A percentile compares a stretch with the other conserved stretches of the same genome.
phyloP scores from a whole-genome alignment of 169 alveolate species.

The Neospora caninum region DNA sequence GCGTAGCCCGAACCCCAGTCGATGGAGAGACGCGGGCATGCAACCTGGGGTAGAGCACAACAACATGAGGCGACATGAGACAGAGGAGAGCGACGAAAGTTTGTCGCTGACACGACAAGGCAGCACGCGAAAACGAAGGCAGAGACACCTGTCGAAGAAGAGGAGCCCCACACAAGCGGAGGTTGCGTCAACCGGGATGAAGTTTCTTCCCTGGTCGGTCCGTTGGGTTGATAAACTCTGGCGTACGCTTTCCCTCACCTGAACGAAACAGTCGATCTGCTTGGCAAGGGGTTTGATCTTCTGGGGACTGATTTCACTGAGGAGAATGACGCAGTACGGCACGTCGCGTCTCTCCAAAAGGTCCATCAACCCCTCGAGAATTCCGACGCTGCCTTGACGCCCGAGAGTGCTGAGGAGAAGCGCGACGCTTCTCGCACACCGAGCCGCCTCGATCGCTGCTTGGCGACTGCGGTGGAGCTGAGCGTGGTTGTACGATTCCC shows the following conservation, averaged over 20 bases:
- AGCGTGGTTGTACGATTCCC: slow-evolving; percentile 69
- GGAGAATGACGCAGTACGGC: slow-evolving; percentile 59
- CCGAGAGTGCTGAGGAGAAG: slow-evolving; percentile 93
- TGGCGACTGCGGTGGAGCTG: slow-evolving; percentile 61
- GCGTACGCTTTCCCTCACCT: too few relatives aligned
- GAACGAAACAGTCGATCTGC: slow-evolving; percentile 50
- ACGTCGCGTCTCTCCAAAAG: slow-evolving; percentile 78
- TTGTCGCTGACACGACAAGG: not conserved
- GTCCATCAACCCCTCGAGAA: slow-evolving; percentile 82
- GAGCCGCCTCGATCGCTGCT: slow-evolving; percentile 74
- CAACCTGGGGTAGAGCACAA: slow-evolving; percentile 91
- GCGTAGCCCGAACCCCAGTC: slow-evolving; percentile 97
- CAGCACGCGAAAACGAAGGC: not conserved
- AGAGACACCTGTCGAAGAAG: not conserved
- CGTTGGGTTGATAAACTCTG: too few relatives aligned
- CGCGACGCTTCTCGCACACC: slow-evolving; percentile 78
- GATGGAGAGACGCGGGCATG: slow-evolving; percentile 98
- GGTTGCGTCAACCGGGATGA: too few relatives aligned
- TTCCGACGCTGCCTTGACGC: slow-evolving; percentile 90
- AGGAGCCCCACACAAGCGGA: too few relatives aligned
- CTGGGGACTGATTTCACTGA: slow-evolving; percentile 66
- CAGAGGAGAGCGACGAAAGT: not conserved
- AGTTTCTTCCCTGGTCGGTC: too few relatives aligned
- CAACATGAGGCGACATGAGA: not conserved
- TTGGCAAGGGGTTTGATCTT: slow-evolving; percentile 48